Conservation (phyloP, 2,329 filamentous ascomycete species). For the Nemania diffusa region DNA sequence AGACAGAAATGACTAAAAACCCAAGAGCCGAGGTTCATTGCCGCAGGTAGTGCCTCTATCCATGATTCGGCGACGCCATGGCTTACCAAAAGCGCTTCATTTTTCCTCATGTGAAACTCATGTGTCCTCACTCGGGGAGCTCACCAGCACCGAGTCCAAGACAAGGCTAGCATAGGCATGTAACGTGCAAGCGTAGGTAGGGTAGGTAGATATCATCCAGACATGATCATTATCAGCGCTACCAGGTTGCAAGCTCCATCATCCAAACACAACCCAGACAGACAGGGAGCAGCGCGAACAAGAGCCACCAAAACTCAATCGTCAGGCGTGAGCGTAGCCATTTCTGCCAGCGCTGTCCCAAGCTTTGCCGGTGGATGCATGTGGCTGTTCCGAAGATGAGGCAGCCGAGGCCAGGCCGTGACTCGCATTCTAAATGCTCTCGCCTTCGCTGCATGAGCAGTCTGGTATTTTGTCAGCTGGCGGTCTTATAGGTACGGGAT, state of each 20-base stretch:
- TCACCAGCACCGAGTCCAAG: too few relatives aligned
- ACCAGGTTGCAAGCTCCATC: constrained; percentile 28
- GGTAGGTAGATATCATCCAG: not conserved
- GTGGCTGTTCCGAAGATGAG: constrained; percentile 62
- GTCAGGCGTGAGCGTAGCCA: constrained; percentile 59
- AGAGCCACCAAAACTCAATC: constrained; percentile 61
- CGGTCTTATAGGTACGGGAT: not conserved
- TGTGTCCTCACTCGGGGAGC: not conserved
- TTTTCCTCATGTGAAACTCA: not conserved
- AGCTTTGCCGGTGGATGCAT: constrained; percentile 57
- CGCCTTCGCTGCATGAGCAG: constrained; percentile 68
- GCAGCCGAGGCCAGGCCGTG: constrained; percentile 65
- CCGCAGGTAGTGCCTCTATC: not conserved
- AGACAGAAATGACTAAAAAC: not conserved
- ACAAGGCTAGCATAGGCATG: not conserved
- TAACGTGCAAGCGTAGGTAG: not conserved
- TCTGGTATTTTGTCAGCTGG: not conserved
- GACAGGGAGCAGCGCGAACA: constrained; percentile 56
- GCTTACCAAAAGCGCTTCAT: not conserved
- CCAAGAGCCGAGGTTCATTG: not conserved
- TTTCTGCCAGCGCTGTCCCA: constrained; percentile 58
- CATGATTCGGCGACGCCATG: not conserved
- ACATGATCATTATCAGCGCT: constrained; percentile 20
- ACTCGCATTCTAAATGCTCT: constrained; percentile 70
- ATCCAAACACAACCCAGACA: constrained; percentile 48